Conservation (phyloP, 306 rosid species). For the Chamaecrista fasciculata region DNA sequence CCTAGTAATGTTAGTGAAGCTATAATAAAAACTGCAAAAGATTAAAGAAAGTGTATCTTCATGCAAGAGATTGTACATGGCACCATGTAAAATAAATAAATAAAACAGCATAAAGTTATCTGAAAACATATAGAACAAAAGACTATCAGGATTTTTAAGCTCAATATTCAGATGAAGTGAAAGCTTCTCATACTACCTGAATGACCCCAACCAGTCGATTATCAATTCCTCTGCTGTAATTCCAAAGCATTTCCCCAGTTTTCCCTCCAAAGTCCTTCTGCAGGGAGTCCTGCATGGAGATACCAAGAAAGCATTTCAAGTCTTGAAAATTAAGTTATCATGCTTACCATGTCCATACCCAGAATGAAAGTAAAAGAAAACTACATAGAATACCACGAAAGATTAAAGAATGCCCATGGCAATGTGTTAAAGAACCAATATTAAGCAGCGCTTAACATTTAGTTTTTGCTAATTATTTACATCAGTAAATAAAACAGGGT, state of each 20-base stretch:
- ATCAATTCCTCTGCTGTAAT: conserved; percentile 83
- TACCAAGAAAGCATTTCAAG: conserved; percentile 24
- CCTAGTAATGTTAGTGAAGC: conserved; percentile 12
- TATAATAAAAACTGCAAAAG: conserved; percentile 9
- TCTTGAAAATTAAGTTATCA: conserved; percentile 27
- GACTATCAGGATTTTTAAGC: conserved; percentile 21
- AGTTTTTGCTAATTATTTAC: conserved; percentile 13
- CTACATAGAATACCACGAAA: conserved; percentile 11
- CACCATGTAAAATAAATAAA: conserved; percentile 1
- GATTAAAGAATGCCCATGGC: not conserved
- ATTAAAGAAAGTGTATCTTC: not conserved
- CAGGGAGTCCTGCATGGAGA: conserved; percentile 59
- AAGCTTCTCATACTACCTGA: conserved; percentile 58
- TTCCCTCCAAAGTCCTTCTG: conserved; percentile 80
- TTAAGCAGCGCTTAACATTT: conserved; percentile 7
- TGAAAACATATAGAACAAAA: conserved; percentile 7
- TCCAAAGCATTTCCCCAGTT: conserved; percentile 94
- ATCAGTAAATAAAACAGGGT: conserved; percentile 17
- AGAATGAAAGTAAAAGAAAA: conserved; percentile 11
- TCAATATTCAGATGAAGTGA: conserved; percentile 22
- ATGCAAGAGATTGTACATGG: conserved; percentile 2
- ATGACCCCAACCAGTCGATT: conserved; percentile 73
- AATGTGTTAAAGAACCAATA: conserved; percentile 11
- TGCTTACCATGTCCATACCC: conserved; percentile 10
- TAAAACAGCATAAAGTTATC: conserved; percentile 2